These are phyloP conservation scores for Pichia sp. DNA, from an alignment of 1,139 yeast species.

Conservation along the genomic window DNA sequence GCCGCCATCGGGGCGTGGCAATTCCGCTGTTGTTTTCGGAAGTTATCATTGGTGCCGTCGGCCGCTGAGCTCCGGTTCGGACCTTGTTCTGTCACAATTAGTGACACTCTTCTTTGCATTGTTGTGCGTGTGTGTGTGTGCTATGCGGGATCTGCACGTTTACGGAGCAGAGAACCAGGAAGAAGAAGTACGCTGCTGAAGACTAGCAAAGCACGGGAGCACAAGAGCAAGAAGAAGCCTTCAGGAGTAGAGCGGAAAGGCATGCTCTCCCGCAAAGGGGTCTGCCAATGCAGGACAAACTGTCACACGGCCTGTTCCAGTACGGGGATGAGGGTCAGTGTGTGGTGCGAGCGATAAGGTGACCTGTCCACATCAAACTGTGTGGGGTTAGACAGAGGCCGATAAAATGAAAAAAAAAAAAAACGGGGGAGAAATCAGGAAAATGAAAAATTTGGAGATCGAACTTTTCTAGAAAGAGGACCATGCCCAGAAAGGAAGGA, in stretches of 20 bases:
- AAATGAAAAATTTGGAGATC: too few species aligned
- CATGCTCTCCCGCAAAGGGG: not conserved
- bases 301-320: not conserved
- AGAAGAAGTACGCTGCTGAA: too few species aligned
- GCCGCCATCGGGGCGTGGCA: not conserved
- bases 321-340: too few species aligned
- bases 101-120: constrained; percentile 13
- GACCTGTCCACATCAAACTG: not conserved
- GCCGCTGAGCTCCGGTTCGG: not conserved
- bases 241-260: not conserved
- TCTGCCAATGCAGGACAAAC: not conserved
- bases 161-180: too few species aligned
- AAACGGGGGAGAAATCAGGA: too few species aligned
- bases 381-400: not conserved
- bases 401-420: too few species aligned
- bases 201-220: too few species aligned
- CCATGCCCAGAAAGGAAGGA: too few species aligned
- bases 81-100: constrained; percentile 11
- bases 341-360: not conserved
- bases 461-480: too few species aligned
- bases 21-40: too few species aligned
- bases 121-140: not conserved
- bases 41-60: not conserved
- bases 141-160: too few species aligned
- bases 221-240: not conserved